Conservation (phyloP, 208 protist species). For the Acanthamoeba lenticulata region DNA sequence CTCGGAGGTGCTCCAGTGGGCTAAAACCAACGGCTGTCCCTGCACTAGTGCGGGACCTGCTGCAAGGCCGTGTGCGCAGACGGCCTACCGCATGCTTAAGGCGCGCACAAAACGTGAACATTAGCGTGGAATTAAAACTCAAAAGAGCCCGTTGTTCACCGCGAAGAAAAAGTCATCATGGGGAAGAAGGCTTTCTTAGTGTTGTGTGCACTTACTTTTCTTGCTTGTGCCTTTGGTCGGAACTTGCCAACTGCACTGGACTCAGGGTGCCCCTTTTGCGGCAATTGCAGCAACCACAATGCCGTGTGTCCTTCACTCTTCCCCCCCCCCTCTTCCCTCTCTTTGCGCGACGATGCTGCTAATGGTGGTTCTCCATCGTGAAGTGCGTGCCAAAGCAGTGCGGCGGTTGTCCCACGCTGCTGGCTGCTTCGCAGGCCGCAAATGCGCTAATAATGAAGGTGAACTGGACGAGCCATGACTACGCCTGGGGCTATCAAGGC, state of each 20-base stretch:
- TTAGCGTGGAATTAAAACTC: too few relatives aligned
- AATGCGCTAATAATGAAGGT: slow-evolving; percentile 16
- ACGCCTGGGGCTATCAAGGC: slow-evolving; percentile 29
- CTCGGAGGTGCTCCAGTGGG: too few relatives aligned
- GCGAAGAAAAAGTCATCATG: too few relatives aligned
- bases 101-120: too few relatives aligned
- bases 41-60: too few relatives aligned
- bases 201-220: not conserved
- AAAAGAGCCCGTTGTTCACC: too few relatives aligned
- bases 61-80: too few relatives aligned
- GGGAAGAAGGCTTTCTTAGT: too few relatives aligned
- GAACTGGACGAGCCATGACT: slow-evolving; percentile 42
- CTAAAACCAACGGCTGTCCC: too few relatives aligned
- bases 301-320: not conserved
- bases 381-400: not conserved
- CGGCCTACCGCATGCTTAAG: too few relatives aligned
- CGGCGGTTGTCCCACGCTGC: not conserved
- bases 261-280: not conserved
- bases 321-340: not conserved
- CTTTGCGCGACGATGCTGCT: not conserved
- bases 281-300: slow-evolving; percentile 53
- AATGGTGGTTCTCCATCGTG: not conserved
- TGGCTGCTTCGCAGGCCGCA: not conserved
- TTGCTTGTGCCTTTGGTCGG: too few relatives aligned
- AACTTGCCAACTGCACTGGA: too few relatives aligned